Evolutionary conservation across 2,329 filamentous ascomycete species (phyloP).

Genomic region (Daldinia sp.): DNA sequence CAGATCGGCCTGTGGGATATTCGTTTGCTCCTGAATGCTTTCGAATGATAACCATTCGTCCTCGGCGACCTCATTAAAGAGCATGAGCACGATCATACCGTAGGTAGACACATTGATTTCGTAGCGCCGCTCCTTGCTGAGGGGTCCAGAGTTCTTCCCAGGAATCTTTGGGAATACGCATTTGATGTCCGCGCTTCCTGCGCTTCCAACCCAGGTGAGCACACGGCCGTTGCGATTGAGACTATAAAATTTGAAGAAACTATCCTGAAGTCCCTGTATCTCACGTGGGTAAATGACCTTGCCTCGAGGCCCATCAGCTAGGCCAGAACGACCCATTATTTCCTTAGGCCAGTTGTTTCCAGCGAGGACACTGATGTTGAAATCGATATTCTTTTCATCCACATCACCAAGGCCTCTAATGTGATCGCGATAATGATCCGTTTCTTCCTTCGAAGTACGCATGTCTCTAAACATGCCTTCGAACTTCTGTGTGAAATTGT

Average conservation of each 20-base stretch:
- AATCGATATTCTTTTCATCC: constrained; percentile 72
- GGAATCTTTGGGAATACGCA: constrained; percentile 77
- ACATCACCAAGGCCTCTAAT: constrained; percentile 61
- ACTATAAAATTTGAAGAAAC: constrained; percentile 89
- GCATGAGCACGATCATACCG: constrained; percentile 85
- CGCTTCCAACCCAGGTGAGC: constrained; percentile 79
- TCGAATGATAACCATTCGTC: constrained; percentile 66
- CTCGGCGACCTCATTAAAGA: constrained; percentile 81
- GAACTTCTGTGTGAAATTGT: constrained; percentile 90
- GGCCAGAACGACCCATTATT: constrained; percentile 72
- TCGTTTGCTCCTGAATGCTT: constrained; percentile 83
- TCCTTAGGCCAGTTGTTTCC: constrained; percentile 96
- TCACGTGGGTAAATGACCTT: constrained; percentile 77
- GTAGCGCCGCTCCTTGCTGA: constrained; percentile 75
- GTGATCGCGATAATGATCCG: constrained; percentile 76
- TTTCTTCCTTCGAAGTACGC: constrained; percentile 84
- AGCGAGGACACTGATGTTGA: constrained; percentile 85
- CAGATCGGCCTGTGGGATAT: constrained; percentile 78
- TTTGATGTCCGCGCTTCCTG: constrained; percentile 85
- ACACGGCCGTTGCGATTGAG: constrained; percentile 87
- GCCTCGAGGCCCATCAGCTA: constrained; percentile 55
- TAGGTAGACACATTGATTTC: constrained; percentile 94
- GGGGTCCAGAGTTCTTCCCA: constrained; percentile 70
- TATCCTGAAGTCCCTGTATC: constrained; percentile 78
- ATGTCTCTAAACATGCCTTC: constrained; percentile 99